Conservation (phyloP, 2,329 filamentous ascomycete species). For the Penicillium sp. region DNA sequence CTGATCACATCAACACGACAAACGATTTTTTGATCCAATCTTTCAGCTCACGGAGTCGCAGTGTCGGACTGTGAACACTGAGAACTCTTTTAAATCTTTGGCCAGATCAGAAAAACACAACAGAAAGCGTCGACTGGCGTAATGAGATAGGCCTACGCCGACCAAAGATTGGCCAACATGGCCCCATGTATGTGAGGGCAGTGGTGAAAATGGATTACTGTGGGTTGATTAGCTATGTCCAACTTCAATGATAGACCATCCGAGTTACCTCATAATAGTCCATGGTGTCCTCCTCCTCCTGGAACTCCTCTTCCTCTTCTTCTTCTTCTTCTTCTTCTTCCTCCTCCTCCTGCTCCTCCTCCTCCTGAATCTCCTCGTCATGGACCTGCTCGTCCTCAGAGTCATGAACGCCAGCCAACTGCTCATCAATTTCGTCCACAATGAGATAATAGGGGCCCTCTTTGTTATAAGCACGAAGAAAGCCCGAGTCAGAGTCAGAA, state of each 20-base stretch:
- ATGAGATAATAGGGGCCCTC: background rate
- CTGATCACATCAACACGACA: too few species aligned
- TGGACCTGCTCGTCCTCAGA: too few species aligned
- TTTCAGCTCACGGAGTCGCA: background rate
- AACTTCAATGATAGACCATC: background rate
- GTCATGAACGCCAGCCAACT: background rate
- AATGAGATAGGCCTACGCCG: background rate
- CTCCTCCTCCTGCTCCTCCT: background rate
- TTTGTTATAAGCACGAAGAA: too few species aligned
- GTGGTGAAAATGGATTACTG: background rate
- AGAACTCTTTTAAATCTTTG: background rate
- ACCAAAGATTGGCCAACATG: background rate
- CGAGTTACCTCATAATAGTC: background rate
- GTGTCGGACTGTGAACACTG: background rate
- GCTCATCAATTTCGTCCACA: background rate
- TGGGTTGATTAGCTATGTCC: background rate
- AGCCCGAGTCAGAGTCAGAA: too few species aligned
- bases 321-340: too few species aligned
- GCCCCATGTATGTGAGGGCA: background rate
- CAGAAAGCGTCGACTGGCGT: background rate
- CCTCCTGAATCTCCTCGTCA: background rate
- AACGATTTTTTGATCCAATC: too few species aligned
- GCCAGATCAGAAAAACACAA: background rate
- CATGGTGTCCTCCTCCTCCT: background rate
- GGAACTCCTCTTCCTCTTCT: background rate